phyloP scores from a whole-genome alignment of 768 basidiomycete species.

The Podaxis sp. region DNA sequence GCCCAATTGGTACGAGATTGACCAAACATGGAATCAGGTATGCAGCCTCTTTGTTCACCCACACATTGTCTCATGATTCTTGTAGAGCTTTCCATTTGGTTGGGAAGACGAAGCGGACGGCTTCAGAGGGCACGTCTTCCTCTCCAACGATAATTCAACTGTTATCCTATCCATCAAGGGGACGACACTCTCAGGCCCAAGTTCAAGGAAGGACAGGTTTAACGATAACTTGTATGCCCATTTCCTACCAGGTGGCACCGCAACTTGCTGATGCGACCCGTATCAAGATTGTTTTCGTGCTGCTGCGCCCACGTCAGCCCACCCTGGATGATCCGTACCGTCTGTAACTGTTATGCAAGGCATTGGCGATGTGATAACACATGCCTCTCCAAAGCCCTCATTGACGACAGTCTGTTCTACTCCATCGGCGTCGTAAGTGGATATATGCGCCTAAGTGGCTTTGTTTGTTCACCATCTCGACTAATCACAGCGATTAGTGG shows the following conservation, averaged over 20 bases:
- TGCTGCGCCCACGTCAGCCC: conserved; percentile 91
- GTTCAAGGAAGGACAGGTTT: conserved; percentile 88
- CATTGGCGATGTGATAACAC: conserved; percentile 73
- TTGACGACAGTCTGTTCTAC: conserved; percentile 92
- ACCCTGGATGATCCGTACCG: conserved; percentile 80
- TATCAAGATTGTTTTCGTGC: conserved; percentile 69
- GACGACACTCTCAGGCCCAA: conserved; percentile 81
- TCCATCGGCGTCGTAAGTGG: conserved; percentile 75
- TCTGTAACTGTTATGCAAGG: conserved; percentile 82
- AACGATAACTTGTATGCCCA: conserved; percentile 73
- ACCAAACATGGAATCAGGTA: conserved; percentile 67
- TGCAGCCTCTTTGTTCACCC: conserved; percentile 19
- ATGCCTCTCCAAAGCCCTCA: conserved; percentile 81
- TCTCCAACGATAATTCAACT: conserved; percentile 74
- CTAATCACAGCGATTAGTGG: conserved; percentile 68
- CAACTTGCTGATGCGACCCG: neutral
- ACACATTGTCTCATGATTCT: conserved; percentile 6
- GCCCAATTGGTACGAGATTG: conserved; percentile 81
- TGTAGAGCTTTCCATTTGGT: conserved; percentile 76
- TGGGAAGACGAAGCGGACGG: conserved; percentile 70
- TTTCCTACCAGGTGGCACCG: neutral
- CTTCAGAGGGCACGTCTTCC: conserved; percentile 89
- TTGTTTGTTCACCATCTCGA: neutral
- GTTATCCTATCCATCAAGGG: conserved; percentile 87
- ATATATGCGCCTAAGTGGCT: neutral